Evolutionary conservation across 2,329 filamentous ascomycete species (phyloP).

Genomic region (Colletotrichum spinosum): DNA sequence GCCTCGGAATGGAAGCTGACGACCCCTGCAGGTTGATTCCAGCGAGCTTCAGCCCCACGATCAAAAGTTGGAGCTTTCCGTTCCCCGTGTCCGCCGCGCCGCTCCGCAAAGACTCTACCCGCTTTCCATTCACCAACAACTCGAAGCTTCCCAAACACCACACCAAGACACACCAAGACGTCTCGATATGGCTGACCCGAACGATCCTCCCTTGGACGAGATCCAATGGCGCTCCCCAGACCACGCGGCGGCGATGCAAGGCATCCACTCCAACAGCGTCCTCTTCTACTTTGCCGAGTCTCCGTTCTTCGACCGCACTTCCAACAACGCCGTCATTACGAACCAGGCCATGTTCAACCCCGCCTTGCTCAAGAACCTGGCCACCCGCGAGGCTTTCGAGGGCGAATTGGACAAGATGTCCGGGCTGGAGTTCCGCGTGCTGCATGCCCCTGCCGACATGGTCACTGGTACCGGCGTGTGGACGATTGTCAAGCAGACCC

Average conservation of each 20-base stretch:
- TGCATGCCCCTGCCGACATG: constrained; percentile 73
- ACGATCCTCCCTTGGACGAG: constrained; percentile 71
- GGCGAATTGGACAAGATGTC: constrained; percentile 72
- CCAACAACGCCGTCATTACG: constrained; percentile 74
- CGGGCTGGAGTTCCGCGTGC: constrained; percentile 75
- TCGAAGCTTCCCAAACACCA: not conserved
- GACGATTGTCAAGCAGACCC: constrained; percentile 76
- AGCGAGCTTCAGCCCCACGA: constrained; percentile 33
- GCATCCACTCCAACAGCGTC: constrained; percentile 73
- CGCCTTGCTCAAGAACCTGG: constrained; percentile 66
- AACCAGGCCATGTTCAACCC: constrained; percentile 72
- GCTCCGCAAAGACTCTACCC: constrained; percentile 11
- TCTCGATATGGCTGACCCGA: constrained; percentile 55
- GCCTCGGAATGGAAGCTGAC: not conserved
- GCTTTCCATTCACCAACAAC: constrained; percentile 5
- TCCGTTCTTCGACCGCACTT: constrained; percentile 75
- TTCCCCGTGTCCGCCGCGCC: constrained; percentile 21
- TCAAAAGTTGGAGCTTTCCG: constrained; percentile 28
- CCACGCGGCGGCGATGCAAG: constrained; percentile 62
- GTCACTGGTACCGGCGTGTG: constrained; percentile 75
- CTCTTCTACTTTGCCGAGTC: constrained; percentile 77
- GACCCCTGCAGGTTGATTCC: constrained; percentile 17
- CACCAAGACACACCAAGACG: not conserved
- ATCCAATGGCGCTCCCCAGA: constrained; percentile 72
- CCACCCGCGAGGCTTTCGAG: constrained; percentile 73